Base-by-base conservation (phyloP, 108 stramenopile species). In the Fragilaria radians region DNA sequence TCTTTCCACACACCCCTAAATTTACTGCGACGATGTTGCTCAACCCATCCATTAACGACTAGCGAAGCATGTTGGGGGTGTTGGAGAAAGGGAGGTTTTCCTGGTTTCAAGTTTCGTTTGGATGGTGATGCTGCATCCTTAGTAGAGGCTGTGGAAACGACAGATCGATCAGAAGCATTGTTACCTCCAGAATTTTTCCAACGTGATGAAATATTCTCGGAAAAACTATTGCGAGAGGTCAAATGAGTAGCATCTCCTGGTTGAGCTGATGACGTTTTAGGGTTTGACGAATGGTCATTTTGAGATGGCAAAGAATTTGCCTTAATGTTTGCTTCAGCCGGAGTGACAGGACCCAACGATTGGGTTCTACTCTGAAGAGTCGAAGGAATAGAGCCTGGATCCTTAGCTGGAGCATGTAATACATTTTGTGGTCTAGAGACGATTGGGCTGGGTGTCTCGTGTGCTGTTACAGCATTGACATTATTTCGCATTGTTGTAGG, bases 1-100 rank as follows among this genome's bases (percentile, higher is more conserved):
- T 93, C 83, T 59, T 93, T 93, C 91, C 91, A 93, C 1, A 85
- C 81, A 18, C 67, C 51, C 21, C 91, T 69, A 79, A 93, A 80
- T 75, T 83, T 93, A 9, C 78, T 80, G 18, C 85, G 83, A 5
- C 91, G 79, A n/a, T 81, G 83, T 70, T 89, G 87, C 61, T 89
- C 87, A 48, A 93, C 75, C 91, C 91, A 93, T 32, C 91, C 87
- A 62, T 79, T 87, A 49, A 81, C 87, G 26, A 93, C 73, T 27
- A 93, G 64, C 23, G 79, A 68, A 5, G 91, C 87, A 64, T 85
- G 87, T 48, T 58, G 65, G 22, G 89, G 86, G 36, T 77, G 71
- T 59, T 85, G 86, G n/a, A n/a, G n/a, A 61, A 91, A 87, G 22
- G 79, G 74, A 9, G 82, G 83, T 32, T 71, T 85, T 29, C 48